Evolutionary conservation across 164 flowering plant species (phyloP).

Genomic region (Litsea cubeba): DNA sequence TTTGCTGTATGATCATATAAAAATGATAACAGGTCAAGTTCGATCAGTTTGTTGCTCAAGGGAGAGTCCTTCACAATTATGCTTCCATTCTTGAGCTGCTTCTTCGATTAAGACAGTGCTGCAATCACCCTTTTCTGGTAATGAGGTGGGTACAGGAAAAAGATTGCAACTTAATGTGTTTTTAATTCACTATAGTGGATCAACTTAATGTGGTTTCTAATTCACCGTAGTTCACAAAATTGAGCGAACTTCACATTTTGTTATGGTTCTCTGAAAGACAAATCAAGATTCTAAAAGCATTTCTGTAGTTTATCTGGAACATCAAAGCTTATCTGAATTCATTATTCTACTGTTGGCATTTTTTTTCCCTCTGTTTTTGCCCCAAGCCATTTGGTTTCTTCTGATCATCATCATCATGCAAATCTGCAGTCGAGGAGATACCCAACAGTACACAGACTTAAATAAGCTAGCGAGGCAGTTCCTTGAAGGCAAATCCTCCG

Average conservation of each 20-base stretch:
- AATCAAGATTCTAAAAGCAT: neutral
- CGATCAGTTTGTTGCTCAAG: slow-evolving; percentile 84
- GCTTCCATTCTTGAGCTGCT: slow-evolving; percentile 78
- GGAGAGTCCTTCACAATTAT: slow-evolving; percentile 76
- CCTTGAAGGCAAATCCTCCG: slow-evolving; percentile 32
- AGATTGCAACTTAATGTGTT: neutral
- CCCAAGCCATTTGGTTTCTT: neutral
- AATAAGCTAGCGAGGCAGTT: slow-evolving; percentile 54
- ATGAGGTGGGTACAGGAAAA: slow-evolving; percentile 45
- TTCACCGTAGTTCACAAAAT: neutral
- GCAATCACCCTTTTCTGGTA: slow-evolving; percentile 86
- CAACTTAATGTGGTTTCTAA: neutral
- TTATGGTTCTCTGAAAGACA: neutral
- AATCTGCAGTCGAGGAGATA: slow-evolving; percentile 55
- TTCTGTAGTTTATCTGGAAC: neutral
- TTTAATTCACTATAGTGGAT: neutral
- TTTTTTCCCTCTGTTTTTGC: neutral
- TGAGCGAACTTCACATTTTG: neutral
- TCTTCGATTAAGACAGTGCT: slow-evolving; percentile 71
- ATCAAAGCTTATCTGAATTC: neutral
- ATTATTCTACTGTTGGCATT: neutral
- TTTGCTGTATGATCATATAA: slow-evolving; percentile 1
- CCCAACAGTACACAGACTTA: slow-evolving; percentile 53
- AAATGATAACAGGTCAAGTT: slow-evolving; percentile 57
- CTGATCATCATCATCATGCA: neutral